Conservation (phyloP, 1,284 basidiomycete genomes). For the Ustilago esculenta region DNA sequence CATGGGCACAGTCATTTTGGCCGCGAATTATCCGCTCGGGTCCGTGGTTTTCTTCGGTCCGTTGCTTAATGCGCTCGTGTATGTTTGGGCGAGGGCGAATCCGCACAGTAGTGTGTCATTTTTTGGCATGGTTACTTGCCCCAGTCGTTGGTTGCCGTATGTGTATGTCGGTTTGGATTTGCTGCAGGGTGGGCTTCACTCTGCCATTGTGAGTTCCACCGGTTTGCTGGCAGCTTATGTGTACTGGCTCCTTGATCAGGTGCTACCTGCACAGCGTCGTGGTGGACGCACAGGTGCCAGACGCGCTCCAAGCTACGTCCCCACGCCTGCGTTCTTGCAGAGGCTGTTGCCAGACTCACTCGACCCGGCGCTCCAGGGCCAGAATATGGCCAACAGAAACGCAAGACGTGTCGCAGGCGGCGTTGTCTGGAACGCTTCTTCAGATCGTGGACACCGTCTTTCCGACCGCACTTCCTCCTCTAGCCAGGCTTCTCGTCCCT, state of each 20-base stretch:
- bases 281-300: slow-evolving; percentile 27
- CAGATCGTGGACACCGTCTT: slow-evolving; percentile 25
- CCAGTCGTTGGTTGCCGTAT: slow-evolving; percentile 76
- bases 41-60: slow-evolving; percentile 75
- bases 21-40: slow-evolving; percentile 75
- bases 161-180: slow-evolving; percentile 78
- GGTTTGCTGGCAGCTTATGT: slow-evolving; percentile 80
- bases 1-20: slow-evolving; percentile 58
- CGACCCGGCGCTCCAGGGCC: slow-evolving; percentile 47
- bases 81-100: slow-evolving; percentile 54
- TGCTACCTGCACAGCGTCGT: slow-evolving; percentile 26
- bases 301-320: slow-evolving; percentile 29
- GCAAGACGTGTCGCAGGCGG: slow-evolving; percentile 43
- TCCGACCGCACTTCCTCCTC: slow-evolving; percentile 6
- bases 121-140: slow-evolving; percentile 66
- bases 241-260: slow-evolving; percentile 67
- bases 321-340: slow-evolving; percentile 39
- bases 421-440: slow-evolving; percentile 40
- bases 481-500: slow-evolving; percentile 6
- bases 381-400: slow-evolving; percentile 39
- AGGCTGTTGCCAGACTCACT: slow-evolving; percentile 45
- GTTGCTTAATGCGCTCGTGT: slow-evolving; percentile 74
- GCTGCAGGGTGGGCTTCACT: slow-evolving; percentile 74
- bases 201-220: slow-evolving; percentile 73
- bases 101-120: slow-evolving; percentile 43